Base-by-base conservation (phyloP, 73 alveolate genomes). In the Symbiodinium natans region DNA sequence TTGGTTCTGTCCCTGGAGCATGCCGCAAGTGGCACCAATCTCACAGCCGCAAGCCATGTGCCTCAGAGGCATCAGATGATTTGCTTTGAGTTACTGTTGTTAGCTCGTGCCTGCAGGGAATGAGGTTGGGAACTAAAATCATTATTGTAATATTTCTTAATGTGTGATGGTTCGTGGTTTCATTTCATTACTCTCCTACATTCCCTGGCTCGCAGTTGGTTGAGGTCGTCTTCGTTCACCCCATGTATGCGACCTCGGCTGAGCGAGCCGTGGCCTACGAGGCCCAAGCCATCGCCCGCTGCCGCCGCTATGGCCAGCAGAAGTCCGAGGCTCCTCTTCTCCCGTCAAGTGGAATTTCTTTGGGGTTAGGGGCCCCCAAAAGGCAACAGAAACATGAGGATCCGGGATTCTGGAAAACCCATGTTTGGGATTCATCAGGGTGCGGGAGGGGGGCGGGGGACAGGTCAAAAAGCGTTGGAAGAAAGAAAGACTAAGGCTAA, bases 1-100 rank as follows among this genome's bases (percentile, higher is more conserved):
- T 92, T 92, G 90, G 68, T 92, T 80, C 71, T 92, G 41, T 92
- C 98, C 19, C 83, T 92, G 92, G 98, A 92, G 92, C 90, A 92
- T 31, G 80, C 98, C 1, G 98, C 98, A 10, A 75, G 92, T 31
- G 98, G 98, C n/a, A 75, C 98, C 25, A 92, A 92, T 41, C 98
- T 92, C 59, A 74, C 90, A 7, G 98, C 98, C 29, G 98, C 98
- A 33, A 92, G 75, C 41, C 98, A 92, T 33, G 98, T 27, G 73
- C 48, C 56, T 80, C n/a, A 8, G 80, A 63, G 17, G n/a, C n/a
- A n/a, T n/a, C n/a, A n/a, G n/a, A n/a, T n/a, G n/a, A n/a, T n/a
- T n/a, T n/a, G n/a, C n/a, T n/a, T n/a, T n/a, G n/a, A n/a, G n/a
- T n/a, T n/a, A n/a, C n/a, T n/a, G n/a, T n/a, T n/a, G n/a, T n/a